Percentiles rank a stretch among this genome's conserved stretches.
These are phyloP conservation scores for Lentinula lateritia DNA, from an alignment of 768 basidiomycete species.

Conservation along the genomic window DNA sequence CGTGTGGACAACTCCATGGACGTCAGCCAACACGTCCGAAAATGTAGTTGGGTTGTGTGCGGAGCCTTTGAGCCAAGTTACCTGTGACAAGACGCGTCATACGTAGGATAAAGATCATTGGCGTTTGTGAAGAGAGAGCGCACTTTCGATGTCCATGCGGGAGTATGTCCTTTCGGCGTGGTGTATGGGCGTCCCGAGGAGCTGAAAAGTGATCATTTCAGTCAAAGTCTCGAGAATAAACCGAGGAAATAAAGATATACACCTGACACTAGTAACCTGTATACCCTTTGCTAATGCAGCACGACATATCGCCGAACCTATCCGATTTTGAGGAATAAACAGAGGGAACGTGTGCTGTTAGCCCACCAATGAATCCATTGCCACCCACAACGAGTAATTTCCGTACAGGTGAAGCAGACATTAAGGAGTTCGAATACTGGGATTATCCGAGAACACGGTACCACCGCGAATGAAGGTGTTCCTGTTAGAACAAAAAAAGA, in stretches of 20 bases:
- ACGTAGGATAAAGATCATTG: background rate
- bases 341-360: background rate
- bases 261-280: conserved; percentile 90
- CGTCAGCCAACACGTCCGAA: conserved; percentile 56
- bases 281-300: conserved; percentile 81
- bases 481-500: background rate
- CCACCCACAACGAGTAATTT: conserved; percentile 95
- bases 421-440: background rate
- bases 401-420: conserved; percentile 23
- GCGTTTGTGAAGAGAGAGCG: conserved; percentile 11
- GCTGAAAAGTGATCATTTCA: conserved; percentile 32
- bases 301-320: conserved; percentile 91
- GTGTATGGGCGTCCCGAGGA: conserved; percentile 82
- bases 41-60: conserved; percentile 78
- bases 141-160: conserved; percentile 81
- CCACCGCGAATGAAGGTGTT: background rate
- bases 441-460: background rate
- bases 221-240: background rate
- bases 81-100: conserved; percentile 38
- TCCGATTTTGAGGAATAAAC: background rate
- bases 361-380: conserved; percentile 90
- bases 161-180: conserved; percentile 86
- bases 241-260: conserved; percentile 6
- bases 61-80: conserved; percentile 83
- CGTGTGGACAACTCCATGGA: conserved; percentile 85